Evolutionary conservation across 2,329 filamentous ascomycete genomes (phyloP), one percentile per base, ranked within the genome.

Genomic region (Fusarium albidum): DNA sequence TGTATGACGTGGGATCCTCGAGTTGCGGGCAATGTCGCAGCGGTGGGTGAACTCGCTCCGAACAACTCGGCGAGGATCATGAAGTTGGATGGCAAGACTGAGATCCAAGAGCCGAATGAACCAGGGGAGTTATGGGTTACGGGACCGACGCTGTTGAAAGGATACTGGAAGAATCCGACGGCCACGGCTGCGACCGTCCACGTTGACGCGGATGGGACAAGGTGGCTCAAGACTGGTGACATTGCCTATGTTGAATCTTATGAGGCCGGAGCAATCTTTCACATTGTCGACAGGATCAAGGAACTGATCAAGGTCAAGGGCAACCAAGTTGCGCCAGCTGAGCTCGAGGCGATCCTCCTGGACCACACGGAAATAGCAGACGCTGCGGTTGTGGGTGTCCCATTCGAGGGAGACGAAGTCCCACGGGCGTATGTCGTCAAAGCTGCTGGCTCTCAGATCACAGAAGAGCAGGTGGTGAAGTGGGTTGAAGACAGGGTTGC

Each of bases 181-280:
- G 90, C 89, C 2, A 94, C 90, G 0, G 72, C 71, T 9, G 82
- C 86, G 32, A 87, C 88, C 0, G 63, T 80, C 0, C 67, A 73
- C 10, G 61, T 72, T 7, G 80, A 82, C 50, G 49, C 67, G 0
- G 73, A 79, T 46, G 80, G 79, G 12, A 78, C 74, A 7, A 71
- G 87, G 12, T 93, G 90, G 90, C 68, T 93, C 51, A 86, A 84
- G 68, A 92, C 89, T 1, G 90, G 90, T 1, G 90, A 93, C 59
- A 81, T 93, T 41, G 88, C 83, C 7, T 89, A 84, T 61, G 79
- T 91, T 51, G 78, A 86, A 39, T 79, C 79, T 9, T 83, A 86
- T 59, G 77, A 81, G 44, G 65, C 73, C 0, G 80, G 81, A 1
- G 64, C 51, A 0, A 52, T 76, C 28, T 74, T 79, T 51, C 83